Base-by-base conservation (phyloP, 441 rosid species). In the Dalechampia spathulata region DNA sequence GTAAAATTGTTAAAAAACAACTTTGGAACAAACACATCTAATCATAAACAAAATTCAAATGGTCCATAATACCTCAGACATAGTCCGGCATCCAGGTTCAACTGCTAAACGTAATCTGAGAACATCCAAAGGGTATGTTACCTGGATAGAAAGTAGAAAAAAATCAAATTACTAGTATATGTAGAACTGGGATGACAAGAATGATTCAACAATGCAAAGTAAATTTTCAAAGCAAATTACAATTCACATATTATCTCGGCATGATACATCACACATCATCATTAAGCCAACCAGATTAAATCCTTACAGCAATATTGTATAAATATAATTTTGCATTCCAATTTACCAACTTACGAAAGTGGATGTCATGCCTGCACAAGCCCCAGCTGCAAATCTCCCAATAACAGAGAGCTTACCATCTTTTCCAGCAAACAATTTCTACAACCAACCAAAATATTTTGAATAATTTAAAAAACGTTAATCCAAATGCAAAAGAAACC, bases 321-420 rank as follows among this genome's bases (percentile, higher is more conserved):
- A 15, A 45, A 43, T 15, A 54, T 21, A 63, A 46, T 52, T 45
- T 32, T 13, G 7, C 49, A 63, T 46, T 37, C 43, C 50, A 42
- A 55, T 64, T 21, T 15, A 57, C 45, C 34, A 37, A 51, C 85
- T 80, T 77, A 93, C 97, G 74, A 85, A 77, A 71, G 99, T 89
- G 58, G 99, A 92, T 16, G 99, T 86, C 96, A 92, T 92, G 79
- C 97, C 99, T 72, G 99, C 97, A 78, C 99, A 89, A 77, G 99
- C 97, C 64, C 99, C 97, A 0, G 97, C 99, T 0, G 87, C 83
- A 45, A 93, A 89, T 75, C 99, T 90, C 62, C 97, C 96, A 21
- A 89, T 65, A 64, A 93, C 87, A 53, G 97, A 76, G 66, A 90
- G 85, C 55, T 90, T 75, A 9, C 83, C 93, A 60, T 90, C 97